These are phyloP conservation scores for Xerocomus nothofagi DNA, from an alignment of 1,284 basidiomycete species.

Conservation along the genomic window DNA sequence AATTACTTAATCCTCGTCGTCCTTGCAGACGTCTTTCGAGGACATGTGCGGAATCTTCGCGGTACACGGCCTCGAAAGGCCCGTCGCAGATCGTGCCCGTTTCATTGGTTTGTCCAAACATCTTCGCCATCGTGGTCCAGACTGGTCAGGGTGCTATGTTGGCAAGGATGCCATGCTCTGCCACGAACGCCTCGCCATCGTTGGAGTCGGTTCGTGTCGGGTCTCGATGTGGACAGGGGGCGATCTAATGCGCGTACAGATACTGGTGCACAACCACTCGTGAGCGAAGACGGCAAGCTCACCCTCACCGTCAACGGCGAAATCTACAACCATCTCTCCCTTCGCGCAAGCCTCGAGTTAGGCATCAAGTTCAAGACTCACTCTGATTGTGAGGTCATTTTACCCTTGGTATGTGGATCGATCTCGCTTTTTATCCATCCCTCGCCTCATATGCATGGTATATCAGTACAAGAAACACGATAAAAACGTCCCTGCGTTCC, in stretches of 20 bases:
- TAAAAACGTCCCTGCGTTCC: conserved; percentile 72
- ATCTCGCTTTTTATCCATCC: neutral
- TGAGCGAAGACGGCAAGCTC: conserved; percentile 84
- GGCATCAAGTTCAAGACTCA: conserved; percentile 91
- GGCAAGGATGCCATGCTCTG: conserved; percentile 80
- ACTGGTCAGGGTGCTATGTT: conserved; percentile 94
- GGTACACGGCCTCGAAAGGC: conserved; percentile 76
- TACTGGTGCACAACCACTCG: conserved; percentile 94
- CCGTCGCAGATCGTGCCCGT: conserved; percentile 64
- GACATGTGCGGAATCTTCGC: conserved; percentile 94
- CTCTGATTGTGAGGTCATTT: conserved; percentile 98
- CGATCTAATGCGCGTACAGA: conserved; percentile 53
- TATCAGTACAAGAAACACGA: conserved; percentile 82
- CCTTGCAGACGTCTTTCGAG: too few species aligned
- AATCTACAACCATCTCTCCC: conserved; percentile 95
- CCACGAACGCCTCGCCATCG: conserved; percentile 94
- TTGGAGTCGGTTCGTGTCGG: conserved; percentile 85
- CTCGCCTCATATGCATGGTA: conserved; percentile 4
- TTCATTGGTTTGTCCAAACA: conserved; percentile 87
- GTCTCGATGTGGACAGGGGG: neutral
- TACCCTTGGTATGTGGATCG: conserved; percentile 72
- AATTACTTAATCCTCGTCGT: too few species aligned
- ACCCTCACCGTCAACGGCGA: conserved; percentile 97
- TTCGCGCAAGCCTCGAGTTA: conserved; percentile 69
- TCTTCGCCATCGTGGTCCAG: conserved; percentile 90